A percentile compares a stretch with the other conserved stretches of the same genome.
Conservation (phyloP, 2,329 filamentous ascomycete species). For the Xylaria digitata region DNA sequence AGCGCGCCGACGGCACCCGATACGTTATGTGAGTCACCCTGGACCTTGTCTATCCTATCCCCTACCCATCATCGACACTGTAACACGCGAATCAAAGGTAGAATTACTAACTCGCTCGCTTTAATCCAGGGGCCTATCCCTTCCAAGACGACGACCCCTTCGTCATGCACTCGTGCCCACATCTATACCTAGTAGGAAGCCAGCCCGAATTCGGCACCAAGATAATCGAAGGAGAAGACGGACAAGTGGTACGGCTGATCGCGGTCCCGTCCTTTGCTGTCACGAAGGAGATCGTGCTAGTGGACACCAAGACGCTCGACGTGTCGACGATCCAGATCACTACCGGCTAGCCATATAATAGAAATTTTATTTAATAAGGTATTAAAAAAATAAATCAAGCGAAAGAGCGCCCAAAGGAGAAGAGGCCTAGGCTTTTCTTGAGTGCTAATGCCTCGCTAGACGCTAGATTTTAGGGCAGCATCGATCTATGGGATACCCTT, state of each 20-base stretch:
- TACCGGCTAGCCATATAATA: constrained; percentile 37
- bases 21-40: constrained; percentile 79
- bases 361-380: neutral
- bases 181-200: constrained; percentile 90
- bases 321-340: constrained; percentile 74
- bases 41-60: neutral
- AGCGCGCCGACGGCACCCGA: constrained; percentile 94
- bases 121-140: constrained; percentile 84
- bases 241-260: constrained; percentile 81
- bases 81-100: neutral
- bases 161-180: constrained; percentile 84
- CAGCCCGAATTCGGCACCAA: constrained; percentile 82
- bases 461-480: too few relatives aligned
- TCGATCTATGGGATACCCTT: neutral
- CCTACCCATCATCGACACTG: neutral
- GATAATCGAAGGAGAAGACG: constrained; percentile 72
- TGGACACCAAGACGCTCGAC: constrained; percentile 88
- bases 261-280: constrained; percentile 83
- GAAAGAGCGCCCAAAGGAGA: neutral
- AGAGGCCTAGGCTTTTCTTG: too few relatives aligned
- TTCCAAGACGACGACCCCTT: constrained; percentile 96
- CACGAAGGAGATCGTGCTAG: constrained; percentile 81
- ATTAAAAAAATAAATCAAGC: constrained; percentile 1
- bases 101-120: constrained; percentile 14
- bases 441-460: neutral